Percentiles rank a stretch among this genome's conserved stretches.
Evolutionary conservation across 352 stramenopile species (phyloP).

Genomic region (Pythium scleroteichum): DNA sequence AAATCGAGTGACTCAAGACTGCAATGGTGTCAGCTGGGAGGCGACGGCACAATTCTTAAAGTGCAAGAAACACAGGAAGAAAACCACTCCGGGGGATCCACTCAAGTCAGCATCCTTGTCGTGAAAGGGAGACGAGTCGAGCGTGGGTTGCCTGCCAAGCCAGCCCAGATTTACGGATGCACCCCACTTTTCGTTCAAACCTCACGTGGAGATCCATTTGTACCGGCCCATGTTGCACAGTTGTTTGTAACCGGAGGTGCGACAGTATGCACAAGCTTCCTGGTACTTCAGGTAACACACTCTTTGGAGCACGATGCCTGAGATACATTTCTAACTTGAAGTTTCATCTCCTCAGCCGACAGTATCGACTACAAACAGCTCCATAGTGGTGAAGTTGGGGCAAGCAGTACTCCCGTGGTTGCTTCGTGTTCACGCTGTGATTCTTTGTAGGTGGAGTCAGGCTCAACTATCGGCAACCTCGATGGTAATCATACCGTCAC

Average conservation of each 20-base stretch:
- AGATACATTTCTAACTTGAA: background rate
- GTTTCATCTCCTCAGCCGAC: slow-evolving; percentile 9
- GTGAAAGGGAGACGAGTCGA: slow-evolving; percentile 56
- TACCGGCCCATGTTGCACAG: slow-evolving; percentile 55
- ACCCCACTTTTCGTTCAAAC: slow-evolving; percentile 69
- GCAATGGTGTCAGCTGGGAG: slow-evolving; percentile 78
- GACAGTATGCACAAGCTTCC: slow-evolving; percentile 51
- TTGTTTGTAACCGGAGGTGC: slow-evolving; percentile 73
- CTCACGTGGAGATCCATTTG: slow-evolving; percentile 44
- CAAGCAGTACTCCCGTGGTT: background rate
- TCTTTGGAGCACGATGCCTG: background rate
- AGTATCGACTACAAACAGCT: slow-evolving; percentile 27
- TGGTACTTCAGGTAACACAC: slow-evolving; percentile 53
- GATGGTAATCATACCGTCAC: slow-evolving; percentile 21
- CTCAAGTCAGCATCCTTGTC: slow-evolving; percentile 42
- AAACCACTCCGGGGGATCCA: background rate
- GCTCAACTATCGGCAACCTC: slow-evolving; percentile 15
- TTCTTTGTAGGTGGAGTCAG: slow-evolving; percentile 22
- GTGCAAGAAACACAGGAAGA: slow-evolving; percentile 6
- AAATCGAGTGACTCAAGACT: slow-evolving; percentile 25
- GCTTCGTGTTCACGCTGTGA: background rate
- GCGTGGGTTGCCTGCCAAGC: slow-evolving; percentile 54
- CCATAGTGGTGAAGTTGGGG: slow-evolving; percentile 22
- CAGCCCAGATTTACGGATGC: slow-evolving; percentile 75
- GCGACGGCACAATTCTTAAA: slow-evolving; percentile 76